Conservation (phyloP, 495 filamentous ascomycete genomes). For the Aspergillus affinis region DNA sequence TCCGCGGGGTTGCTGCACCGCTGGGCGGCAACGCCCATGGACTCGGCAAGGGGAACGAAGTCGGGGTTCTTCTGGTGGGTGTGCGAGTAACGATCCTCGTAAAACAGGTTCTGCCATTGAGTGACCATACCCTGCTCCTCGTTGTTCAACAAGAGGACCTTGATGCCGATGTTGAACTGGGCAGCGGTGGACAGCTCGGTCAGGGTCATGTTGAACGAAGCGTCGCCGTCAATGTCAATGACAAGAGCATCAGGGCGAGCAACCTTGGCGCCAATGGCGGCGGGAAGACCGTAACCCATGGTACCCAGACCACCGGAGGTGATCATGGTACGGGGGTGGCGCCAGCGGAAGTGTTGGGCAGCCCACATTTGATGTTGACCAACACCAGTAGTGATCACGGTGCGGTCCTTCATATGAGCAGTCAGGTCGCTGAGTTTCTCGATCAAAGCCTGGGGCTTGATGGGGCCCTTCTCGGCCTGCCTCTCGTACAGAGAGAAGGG, state of each 20-base stretch:
- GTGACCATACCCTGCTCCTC: constrained; percentile 96
- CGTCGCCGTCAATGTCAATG: constrained; percentile 93
- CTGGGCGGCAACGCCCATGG: constrained; percentile 75
- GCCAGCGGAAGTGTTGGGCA: constrained; percentile 92
- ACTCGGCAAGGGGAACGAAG: constrained; percentile 79
- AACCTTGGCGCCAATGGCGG: constrained; percentile 92
- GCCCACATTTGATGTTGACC: constrained; percentile 99
- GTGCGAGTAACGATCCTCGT: constrained; percentile 87
- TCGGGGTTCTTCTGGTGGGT: constrained; percentile 89
- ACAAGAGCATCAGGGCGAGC: constrained; percentile 82
- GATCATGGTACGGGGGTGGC: constrained; percentile 80
- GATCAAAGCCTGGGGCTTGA: constrained; percentile 88
- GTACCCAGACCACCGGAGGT: constrained; percentile 91
- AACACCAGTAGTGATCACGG: constrained; percentile 86
- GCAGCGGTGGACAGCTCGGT: constrained; percentile 86
- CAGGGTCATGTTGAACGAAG: constrained; percentile 95
- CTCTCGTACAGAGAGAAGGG: constrained; percentile 74
- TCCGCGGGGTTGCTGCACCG: constrained; percentile 67
- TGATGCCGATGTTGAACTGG: constrained; percentile 91
- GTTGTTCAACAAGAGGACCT: constrained; percentile 91
- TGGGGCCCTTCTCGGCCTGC: constrained; percentile 65
- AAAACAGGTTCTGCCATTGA: constrained; percentile 93
- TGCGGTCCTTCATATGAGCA: constrained; percentile 69
- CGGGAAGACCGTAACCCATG: constrained; percentile 92
- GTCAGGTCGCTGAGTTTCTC: constrained; percentile 77